Evolutionary conservation across 176 grass and related monocot species (phyloP), one percentile per base, ranked within the genome.

Genomic region (Musa beccarii): DNA sequence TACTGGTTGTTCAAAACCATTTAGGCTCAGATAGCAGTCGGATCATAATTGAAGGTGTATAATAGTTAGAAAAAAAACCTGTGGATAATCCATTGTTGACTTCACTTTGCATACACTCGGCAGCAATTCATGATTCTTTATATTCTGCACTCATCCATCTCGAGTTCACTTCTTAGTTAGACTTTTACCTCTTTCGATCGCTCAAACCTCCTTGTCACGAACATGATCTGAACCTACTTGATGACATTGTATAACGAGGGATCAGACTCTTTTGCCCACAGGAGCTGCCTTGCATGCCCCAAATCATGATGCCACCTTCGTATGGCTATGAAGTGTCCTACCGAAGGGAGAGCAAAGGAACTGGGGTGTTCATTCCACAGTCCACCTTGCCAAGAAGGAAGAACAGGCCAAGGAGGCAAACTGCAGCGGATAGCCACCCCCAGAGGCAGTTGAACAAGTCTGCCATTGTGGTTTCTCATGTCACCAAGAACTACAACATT

Each of bases 351-450:
- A 76, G 83, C 83, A 85, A 80, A 59, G 83, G 83, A 15, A 85
- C 83, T 25, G 83, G 83, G 61, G 83, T 85, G 62, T 85, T 85
- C 77, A 85, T 85, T 24, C 83, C 83, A 51, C 83, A 78, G 16
- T 79, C 77, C 16, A 78, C 84, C 1, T 59, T 26, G 0, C 84
- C 79, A 19, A 74, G 59, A 78, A 86, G 75, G 69, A 86, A 81
- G 80, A 71, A 67, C 24, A 34, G 54, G 23, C 52, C 74, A 14
- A 59, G 79, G 70, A 76, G 80, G 54, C 53, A 69, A 49, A 54
- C 19, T 49, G 63, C 83, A 28, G 26, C 51, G 49, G 68, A 76
- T 59, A 54, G 59, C 66, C 71, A 57, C 73, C 2, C 14, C 54
- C 76, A 84, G 51, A 84, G 72, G 76, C 64, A 28, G 63, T 11